Conservation (phyloP, 495 filamentous ascomycete genomes). For the Xylaria venustula region DNA sequence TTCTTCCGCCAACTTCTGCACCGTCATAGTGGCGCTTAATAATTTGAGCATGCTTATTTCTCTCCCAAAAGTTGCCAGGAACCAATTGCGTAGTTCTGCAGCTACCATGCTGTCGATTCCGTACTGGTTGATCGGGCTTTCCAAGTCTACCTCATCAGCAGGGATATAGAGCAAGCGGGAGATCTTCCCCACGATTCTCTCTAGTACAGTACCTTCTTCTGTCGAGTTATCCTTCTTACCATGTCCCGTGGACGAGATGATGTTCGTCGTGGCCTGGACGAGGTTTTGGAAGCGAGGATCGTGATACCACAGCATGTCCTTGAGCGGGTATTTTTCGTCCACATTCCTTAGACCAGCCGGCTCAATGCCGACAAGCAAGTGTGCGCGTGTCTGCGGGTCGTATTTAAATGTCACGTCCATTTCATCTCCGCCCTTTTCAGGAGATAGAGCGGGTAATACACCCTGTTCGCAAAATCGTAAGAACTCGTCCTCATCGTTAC, state of each 20-base stretch:
- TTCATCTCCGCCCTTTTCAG: not conserved
- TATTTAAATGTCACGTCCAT: not conserved
- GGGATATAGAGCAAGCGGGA: not conserved
- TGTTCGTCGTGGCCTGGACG: not conserved
- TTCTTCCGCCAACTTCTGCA: not conserved
- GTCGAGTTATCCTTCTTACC: not conserved
- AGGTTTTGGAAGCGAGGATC: slow-evolving; percentile 3
- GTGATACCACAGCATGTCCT: slow-evolving; percentile 1
- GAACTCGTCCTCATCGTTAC: not conserved
- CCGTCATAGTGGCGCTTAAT: not conserved
- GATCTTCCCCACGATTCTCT: not conserved
- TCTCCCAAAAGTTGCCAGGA: not conserved
- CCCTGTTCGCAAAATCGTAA: not conserved
- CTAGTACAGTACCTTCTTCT: not conserved
- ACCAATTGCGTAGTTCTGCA: slow-evolving; percentile 1
- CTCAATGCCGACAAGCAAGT: not conserved
- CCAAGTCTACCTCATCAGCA: not conserved
- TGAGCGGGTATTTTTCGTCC: not conserved
- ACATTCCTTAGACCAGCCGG: not conserved
- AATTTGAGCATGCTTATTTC: not conserved
- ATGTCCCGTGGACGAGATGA: not conserved
- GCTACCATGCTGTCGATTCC: slow-evolving; percentile 1
- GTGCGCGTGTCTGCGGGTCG: not conserved
- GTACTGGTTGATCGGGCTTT: not conserved
- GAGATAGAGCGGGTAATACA: not conserved